Conservation (phyloP, 2,329 filamentous ascomycete species). For the Aspergillus uvarum region DNA sequence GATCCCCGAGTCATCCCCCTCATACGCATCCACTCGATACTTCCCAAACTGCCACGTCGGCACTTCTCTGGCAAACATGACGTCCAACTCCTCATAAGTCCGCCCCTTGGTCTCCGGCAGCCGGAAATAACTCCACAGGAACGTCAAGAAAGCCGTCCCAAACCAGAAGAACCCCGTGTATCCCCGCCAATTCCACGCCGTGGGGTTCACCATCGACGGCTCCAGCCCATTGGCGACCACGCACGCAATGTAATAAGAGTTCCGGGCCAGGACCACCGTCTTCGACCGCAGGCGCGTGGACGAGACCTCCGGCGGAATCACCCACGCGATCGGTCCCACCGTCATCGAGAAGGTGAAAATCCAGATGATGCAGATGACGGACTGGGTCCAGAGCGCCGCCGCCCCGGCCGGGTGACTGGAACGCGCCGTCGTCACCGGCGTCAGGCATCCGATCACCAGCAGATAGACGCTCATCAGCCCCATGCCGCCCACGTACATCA, state of each 20-base stretch:
- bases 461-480: conserved; percentile 30
- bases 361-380: conserved; percentile 53
- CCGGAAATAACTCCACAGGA: conserved; percentile 43
- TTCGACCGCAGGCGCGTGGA: conserved; percentile 57
- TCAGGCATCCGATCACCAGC: conserved; percentile 30
- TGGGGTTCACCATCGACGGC: conserved; percentile 34
- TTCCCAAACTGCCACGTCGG: conserved; percentile 35
- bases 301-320: conserved; percentile 54
- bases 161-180: conserved; percentile 45
- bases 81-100: conserved; percentile 45
- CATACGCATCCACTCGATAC: not conserved
- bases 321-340: conserved; percentile 56
- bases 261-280: conserved; percentile 55
- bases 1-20: not conserved
- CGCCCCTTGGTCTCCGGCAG: conserved; percentile 44
- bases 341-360: conserved; percentile 57
- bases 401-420: too few species aligned
- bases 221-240: conserved; percentile 48
- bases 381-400: conserved; percentile 32
- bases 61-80: conserved; percentile 42
- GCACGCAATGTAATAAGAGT: conserved; percentile 51
- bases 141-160: conserved; percentile 33
- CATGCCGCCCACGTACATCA: conserved; percentile 39
- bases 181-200: conserved; percentile 41
- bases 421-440: not conserved